Conservation (phyloP, 1,139 yeast genomes). For the Torulaspora pretoriensis region DNA sequence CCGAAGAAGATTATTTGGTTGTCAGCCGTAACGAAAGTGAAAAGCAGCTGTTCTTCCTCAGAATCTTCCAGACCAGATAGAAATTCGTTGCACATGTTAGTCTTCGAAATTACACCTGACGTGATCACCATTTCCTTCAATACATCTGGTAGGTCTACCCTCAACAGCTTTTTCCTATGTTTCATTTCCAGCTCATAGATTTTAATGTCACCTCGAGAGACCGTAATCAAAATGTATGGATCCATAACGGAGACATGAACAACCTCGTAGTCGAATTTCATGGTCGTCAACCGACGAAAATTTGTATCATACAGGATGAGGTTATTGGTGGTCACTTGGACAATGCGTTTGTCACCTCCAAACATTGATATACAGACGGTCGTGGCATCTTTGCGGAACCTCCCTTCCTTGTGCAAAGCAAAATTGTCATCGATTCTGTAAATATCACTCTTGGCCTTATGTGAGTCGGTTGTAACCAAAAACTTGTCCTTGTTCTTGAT, state of each 20-base stretch:
- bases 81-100: slow-evolving; percentile 39
- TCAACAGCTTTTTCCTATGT: slow-evolving; percentile 36
- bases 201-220: slow-evolving; percentile 58
- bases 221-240: slow-evolving; percentile 53
- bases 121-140: slow-evolving; percentile 61
- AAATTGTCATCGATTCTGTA: slow-evolving; percentile 65
- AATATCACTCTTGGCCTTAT: slow-evolving; percentile 62
- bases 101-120: slow-evolving; percentile 56
- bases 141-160: slow-evolving; percentile 45
- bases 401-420: slow-evolving; percentile 57
- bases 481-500: slow-evolving; percentile 47
- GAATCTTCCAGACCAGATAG: slow-evolving; percentile 23
- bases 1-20: slow-evolving; percentile 64
- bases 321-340: slow-evolving; percentile 70
- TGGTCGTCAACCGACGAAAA: slow-evolving; percentile 45
- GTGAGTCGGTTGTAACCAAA: slow-evolving; percentile 69
- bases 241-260: slow-evolving; percentile 54
- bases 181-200: slow-evolving; percentile 41
- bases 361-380: slow-evolving; percentile 67
- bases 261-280: slow-evolving; percentile 47
- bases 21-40: slow-evolving; percentile 71
- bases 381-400: slow-evolving; percentile 58
- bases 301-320: slow-evolving; percentile 61
- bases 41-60: slow-evolving; percentile 46
- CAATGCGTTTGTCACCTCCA: slow-evolving; percentile 55